These are phyloP conservation scores for Eucalyptus dawsonii DNA, from an alignment of 345 rosid genomes.

Conservation along the genomic window DNA sequence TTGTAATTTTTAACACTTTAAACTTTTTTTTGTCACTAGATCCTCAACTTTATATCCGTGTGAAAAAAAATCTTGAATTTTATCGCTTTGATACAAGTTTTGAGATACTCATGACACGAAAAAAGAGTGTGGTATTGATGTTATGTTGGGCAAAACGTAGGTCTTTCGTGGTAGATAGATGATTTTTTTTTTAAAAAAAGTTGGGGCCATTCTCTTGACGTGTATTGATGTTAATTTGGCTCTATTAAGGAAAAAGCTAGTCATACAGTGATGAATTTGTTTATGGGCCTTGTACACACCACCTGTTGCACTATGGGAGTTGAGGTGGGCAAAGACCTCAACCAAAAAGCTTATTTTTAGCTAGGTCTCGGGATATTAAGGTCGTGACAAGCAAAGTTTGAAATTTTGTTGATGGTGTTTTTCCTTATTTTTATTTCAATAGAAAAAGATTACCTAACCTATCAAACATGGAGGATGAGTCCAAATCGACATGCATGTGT, in stretches of 20 bases:
- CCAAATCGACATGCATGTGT: not conserved
- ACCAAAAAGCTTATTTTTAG: no score
- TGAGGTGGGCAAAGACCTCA: fast-evolving
- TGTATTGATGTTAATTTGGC: no score
- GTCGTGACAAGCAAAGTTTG: fast-evolving
- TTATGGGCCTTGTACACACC: no score
- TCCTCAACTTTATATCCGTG: not conserved
- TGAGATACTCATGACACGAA: not conserved
- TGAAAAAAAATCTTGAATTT: not conserved
- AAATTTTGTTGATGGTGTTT: not conserved
- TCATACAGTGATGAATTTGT: no score
- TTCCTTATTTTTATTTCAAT: not conserved
- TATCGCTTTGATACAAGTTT: fast-evolving
- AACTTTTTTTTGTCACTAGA: not conserved
- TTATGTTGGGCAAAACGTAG: not conserved
- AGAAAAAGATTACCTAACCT: not conserved
- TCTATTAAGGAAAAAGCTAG: no score
- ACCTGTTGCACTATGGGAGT: no score
- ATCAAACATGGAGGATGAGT: not conserved
- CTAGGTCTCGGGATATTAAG: not conserved
- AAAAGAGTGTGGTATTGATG: not conserved
- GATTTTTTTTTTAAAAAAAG: no score
- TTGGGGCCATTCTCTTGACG: not conserved
- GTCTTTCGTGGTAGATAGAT: not conserved
- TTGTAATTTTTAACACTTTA: not conserved